phyloP scores from a whole-genome alignment of 2,329 filamentous ascomycete genomes.

The Cercospora citrullina region DNA sequence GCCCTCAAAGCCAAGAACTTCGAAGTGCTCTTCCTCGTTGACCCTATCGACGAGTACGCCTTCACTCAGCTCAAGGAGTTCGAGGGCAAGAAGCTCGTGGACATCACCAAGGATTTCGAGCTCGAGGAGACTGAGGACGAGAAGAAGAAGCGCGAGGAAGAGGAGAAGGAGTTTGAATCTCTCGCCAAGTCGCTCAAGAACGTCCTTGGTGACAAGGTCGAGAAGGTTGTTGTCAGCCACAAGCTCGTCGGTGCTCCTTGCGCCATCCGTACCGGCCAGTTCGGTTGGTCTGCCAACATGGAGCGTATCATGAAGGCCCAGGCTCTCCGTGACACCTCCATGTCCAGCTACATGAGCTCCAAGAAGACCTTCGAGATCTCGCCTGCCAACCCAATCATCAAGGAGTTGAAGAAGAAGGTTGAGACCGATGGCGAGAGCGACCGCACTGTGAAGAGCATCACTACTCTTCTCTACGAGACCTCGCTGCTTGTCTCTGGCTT shows the following conservation, averaged over 20 bases:
- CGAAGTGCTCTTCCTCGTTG: conserved; percentile 98
- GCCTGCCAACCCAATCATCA: conserved; percentile 95
- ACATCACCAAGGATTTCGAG: conserved; percentile 99
- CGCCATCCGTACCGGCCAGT: conserved; percentile 98
- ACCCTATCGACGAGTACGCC: conserved; percentile 99
- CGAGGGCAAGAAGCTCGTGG: conserved; percentile 99
- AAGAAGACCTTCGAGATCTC: conserved; percentile 99
- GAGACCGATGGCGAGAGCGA: conserved; percentile 97
- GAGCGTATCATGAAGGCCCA: conserved; percentile 99
- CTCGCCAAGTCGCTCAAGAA: conserved; percentile 98
- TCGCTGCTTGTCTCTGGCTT: conserved; percentile 97
- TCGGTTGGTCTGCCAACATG: conserved; percentile 99
- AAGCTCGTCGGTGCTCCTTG: conserved; percentile 93
- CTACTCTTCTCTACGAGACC: conserved; percentile 97
- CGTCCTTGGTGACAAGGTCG: conserved; percentile 97
- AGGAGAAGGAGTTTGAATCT: conserved; percentile 97
- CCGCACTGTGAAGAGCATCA: conserved; percentile 98
- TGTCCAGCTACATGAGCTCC: conserved; percentile 99
- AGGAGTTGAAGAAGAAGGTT: conserved; percentile 99
- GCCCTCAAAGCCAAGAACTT: conserved; percentile 98
- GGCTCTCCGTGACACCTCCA: conserved; percentile 98
- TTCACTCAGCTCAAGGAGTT: conserved; percentile 99
- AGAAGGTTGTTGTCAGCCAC: conserved; percentile 99
- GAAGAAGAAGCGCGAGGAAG: conserved; percentile 90
- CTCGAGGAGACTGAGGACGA: conserved; percentile 99